phyloP scores from a whole-genome alignment of 345 rosid genomes.

The Gossypium mustelinum region DNA sequence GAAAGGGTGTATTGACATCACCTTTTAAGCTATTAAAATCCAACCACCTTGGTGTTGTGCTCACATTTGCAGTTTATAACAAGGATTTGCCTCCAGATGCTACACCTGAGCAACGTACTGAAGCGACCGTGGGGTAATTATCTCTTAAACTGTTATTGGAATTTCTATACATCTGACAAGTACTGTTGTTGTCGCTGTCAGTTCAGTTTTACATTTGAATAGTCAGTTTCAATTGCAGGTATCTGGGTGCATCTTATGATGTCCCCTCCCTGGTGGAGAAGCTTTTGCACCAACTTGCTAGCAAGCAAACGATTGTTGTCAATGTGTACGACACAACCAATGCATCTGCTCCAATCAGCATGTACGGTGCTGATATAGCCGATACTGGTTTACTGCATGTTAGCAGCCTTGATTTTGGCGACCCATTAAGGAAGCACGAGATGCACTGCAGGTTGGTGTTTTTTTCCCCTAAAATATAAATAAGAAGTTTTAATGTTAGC shows the following conservation, averaged over 20 bases:
- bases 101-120: constrained; percentile 63
- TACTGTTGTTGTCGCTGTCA: neutral
- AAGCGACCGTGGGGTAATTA: constrained; percentile 78
- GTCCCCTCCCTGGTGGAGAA: constrained; percentile 92
- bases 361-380: constrained; percentile 72
- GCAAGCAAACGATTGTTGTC: constrained; percentile 83
- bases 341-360: constrained; percentile 52
- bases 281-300: constrained; percentile 91
- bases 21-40: constrained; percentile 94
- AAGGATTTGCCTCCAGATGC: constrained; percentile 58
- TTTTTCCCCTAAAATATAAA: constrained; percentile 11
- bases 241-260: constrained; percentile 96
- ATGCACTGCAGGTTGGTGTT: constrained; percentile 84
- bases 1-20: constrained; percentile 93
- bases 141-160: constrained; percentile 9
- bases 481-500: neutral
- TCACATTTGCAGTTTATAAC: constrained; percentile 88
- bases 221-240: constrained; percentile 40
- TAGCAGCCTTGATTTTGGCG: constrained; percentile 88
- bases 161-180: constrained; percentile 9
- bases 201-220: neutral
- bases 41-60: constrained; percentile 85
- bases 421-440: constrained; percentile 82
- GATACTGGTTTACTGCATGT: constrained; percentile 58
- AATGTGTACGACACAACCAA: constrained; percentile 89